phyloP scores from a whole-genome alignment of 495 filamentous ascomycete genomes.

The Tuber borchii region DNA sequence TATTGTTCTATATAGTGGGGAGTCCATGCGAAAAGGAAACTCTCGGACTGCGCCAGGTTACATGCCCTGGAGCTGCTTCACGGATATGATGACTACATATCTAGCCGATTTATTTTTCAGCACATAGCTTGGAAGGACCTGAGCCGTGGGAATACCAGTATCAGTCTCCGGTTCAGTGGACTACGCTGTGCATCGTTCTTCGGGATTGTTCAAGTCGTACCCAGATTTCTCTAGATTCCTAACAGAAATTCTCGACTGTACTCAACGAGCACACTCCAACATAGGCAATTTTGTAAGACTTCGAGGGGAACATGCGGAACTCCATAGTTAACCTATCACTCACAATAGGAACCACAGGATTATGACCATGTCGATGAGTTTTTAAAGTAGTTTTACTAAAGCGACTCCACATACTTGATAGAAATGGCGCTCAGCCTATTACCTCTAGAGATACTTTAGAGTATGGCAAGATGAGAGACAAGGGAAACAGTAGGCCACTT shows the following conservation, averaged over 20 bases:
- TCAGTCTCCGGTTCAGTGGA: no score
- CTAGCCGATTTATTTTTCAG: no score
- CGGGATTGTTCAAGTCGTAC: no score
- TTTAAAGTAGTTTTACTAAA: not conserved
- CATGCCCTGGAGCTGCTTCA: no score
- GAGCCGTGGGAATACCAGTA: no score
- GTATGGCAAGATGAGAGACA: slow-evolving; percentile 1
- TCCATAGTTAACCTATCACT: not conserved
- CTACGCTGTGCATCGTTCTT: no score
- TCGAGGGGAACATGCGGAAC: not conserved
- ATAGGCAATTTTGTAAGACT: not conserved
- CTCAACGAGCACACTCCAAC: not conserved
- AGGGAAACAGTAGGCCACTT: not conserved
- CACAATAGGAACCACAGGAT: not conserved
- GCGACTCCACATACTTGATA: not conserved
- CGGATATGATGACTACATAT: no score
- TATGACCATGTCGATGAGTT: not conserved
- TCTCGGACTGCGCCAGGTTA: no score
- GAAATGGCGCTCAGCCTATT: not conserved
- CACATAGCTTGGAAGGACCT: no score
- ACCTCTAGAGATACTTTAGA: not conserved
- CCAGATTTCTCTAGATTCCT: no score
- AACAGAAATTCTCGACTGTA: not conserved
- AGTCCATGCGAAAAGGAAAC: no score
- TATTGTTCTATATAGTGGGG: no score